Evolutionary conservation across 1,284 basidiomycete species (phyloP), one percentile per base, ranked within the genome.

Genomic region (Cutaneotrichosporon cyanovorans): DNA sequence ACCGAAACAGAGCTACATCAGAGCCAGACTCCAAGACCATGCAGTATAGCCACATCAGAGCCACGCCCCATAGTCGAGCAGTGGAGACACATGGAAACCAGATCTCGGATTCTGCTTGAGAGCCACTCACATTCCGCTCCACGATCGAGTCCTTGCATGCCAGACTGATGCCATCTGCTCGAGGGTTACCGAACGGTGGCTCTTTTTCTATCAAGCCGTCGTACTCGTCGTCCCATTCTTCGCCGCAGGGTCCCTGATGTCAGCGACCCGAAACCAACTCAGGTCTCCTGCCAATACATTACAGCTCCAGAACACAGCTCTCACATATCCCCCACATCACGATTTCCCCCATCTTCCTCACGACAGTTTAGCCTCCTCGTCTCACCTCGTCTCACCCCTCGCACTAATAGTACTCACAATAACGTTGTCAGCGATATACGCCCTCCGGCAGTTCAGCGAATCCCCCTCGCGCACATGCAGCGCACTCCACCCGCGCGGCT

Each of bases 171-270:
- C 72, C 72, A 46, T 73, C 72, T 2, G 71, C 65, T 31, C 66
- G 52, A 5, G 72, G 72, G 47, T 67, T 68, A 4, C 71, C 72
- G 40, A 57, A 71, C 7, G 51, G 45, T 1, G 67, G 64, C 14
- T 57, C 55, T 20, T 53, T 57, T 40, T 69, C 66, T 6, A 55
- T 41, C 1, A 58, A 37, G 0, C 72, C 71, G 45, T 73, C 72
- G 42, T 73, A 73, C 8, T 68, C 66, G 37, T 66, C 62, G 47
- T 73, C 72, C 71, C 72, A 72, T 53, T 73, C 72, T 46, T 73
- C 72, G 9, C 72, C 72, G 23, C 63, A 66, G 4, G 71, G 72
- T 2, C 72, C 72, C 71, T 73, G 37, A 20, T 11, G 35, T 28
- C 2, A 36, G 36, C n/a, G n/a, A n/a, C n/a, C n/a, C n/a, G n/a